Evolutionary conservation across 208 protist genomes (phyloP).

Genomic region (Jaenimonas drosophilae): DNA sequence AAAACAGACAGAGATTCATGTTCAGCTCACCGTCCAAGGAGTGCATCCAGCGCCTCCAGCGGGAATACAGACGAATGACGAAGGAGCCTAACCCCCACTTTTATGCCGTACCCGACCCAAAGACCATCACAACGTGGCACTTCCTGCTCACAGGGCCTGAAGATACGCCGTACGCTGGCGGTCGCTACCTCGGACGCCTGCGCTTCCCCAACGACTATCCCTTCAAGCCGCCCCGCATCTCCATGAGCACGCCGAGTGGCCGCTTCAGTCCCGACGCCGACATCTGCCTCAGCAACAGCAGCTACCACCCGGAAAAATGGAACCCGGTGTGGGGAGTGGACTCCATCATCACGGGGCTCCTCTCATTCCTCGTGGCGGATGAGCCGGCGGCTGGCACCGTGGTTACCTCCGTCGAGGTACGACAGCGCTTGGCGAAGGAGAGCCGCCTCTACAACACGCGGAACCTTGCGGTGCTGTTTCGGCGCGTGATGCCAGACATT

Average conservation of each 20-base stretch:
- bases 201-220: constrained; percentile 94
- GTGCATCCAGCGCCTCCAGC: constrained; percentile 23
- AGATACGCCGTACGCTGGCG: constrained; percentile 88
- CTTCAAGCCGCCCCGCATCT: constrained; percentile 89
- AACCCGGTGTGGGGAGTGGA: constrained; percentile 76
- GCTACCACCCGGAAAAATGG: constrained; percentile 86
- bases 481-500: constrained; percentile 27
- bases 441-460: constrained; percentile 50
- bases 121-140: constrained; percentile 89
- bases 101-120: constrained; percentile 11
- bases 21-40: constrained; percentile 6
- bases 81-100: constrained; percentile 18
- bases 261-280: constrained; percentile 44
- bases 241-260: constrained; percentile 80
- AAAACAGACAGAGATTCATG: no score
- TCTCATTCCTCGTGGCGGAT: constrained; percentile 73
- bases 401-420: constrained; percentile 10
- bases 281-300: constrained; percentile 80
- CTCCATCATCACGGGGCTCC: constrained; percentile 74
- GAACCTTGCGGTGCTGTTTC: constrained; percentile 20
- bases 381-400: constrained; percentile 34
- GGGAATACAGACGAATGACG: constrained; percentile 18
- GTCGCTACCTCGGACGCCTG: constrained; percentile 95
- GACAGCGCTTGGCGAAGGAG: constrained; percentile 23
- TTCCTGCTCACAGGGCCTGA: constrained; percentile 44